Base-by-base conservation (phyloP, 208 protist species). In the Wallacemonas sp. region DNA sequence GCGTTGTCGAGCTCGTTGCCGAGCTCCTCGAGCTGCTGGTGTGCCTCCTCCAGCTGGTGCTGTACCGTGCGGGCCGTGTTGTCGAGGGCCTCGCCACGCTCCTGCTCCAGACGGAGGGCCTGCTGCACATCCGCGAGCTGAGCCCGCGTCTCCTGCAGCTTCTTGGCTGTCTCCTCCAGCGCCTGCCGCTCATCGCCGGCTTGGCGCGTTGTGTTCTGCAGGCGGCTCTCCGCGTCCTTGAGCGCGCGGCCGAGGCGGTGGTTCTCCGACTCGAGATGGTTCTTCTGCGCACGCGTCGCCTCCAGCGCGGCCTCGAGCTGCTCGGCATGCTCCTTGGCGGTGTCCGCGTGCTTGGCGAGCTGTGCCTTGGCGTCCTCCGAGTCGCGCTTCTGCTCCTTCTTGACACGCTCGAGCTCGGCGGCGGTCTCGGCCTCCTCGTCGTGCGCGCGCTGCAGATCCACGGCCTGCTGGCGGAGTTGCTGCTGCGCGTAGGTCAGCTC, bases 401-500 rank as follows among this genome's bases (percentile, higher is more conserved):
- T 72, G n/a, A 55, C 57, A 48, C 54, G 31, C 29, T 74, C 77
- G 25, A 87, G 54, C 25, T 74, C 76, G 26, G 61, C 77, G 26
- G 62, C 59, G 50, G 77, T 86, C 23, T 59, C 62, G 11, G 70
- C 69, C 29, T 90, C 39, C 41, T 94, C 83, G 20, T 94, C 86
- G 8, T 67, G 73, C 11, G 91, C 68, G 42, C 76, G 61, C 63
- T 88, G 76, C 33, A 74, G 73, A 67, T 89, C 81, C 1, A 82
- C 14, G 11, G 80, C 69, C 29, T 76, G 71, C 72, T 91, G 85
- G 25, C 74, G 54, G n/a, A 82, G 45, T 66, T 92, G 74, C 57
- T 94, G 83, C 70, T 91, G 83, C 20, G 79, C 64, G 64, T 76
- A 72, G 64, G 79, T 64, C 11, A 86, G 46, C 32, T 94, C 87